phyloP scores from a whole-genome alignment of 2,329 filamentous ascomycete species.

The Hymenoscyphus salicellus region DNA sequence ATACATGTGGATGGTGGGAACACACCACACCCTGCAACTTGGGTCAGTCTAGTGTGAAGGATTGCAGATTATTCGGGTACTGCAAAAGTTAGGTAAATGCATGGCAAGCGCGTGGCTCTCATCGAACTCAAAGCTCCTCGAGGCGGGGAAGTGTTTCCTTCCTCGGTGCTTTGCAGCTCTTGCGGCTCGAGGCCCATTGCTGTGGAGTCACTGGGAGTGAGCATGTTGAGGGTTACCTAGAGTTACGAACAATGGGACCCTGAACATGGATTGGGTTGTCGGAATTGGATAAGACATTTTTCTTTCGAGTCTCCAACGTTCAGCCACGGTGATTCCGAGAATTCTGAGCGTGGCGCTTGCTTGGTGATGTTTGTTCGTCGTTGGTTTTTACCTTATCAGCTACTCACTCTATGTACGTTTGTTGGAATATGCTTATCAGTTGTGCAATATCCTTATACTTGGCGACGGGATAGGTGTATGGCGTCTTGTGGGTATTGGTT shows the following conservation, averaged over 20 bases:
- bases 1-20: background rate
- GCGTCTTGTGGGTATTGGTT: background rate
- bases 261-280: background rate
- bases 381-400: background rate
- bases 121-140: background rate
- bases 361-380: background rate
- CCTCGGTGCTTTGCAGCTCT: background rate
- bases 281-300: background rate
- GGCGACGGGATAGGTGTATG: background rate
- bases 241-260: background rate
- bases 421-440: background rate
- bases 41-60: background rate
- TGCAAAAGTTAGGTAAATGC: background rate
- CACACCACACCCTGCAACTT: background rate
- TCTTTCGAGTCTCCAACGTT: background rate
- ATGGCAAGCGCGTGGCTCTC: constrained; percentile 5
- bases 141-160: background rate
- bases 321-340: background rate
- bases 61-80: background rate
- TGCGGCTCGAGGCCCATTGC: background rate
- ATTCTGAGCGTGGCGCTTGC: background rate
- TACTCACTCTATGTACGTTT: background rate
- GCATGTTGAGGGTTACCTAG: background rate
- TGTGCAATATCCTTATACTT: background rate
- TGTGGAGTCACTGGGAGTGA: background rate